These are phyloP conservation scores for Xerocomellus amylosporus DNA, from an alignment of 768 basidiomycete genomes.

Conservation along the genomic window DNA sequence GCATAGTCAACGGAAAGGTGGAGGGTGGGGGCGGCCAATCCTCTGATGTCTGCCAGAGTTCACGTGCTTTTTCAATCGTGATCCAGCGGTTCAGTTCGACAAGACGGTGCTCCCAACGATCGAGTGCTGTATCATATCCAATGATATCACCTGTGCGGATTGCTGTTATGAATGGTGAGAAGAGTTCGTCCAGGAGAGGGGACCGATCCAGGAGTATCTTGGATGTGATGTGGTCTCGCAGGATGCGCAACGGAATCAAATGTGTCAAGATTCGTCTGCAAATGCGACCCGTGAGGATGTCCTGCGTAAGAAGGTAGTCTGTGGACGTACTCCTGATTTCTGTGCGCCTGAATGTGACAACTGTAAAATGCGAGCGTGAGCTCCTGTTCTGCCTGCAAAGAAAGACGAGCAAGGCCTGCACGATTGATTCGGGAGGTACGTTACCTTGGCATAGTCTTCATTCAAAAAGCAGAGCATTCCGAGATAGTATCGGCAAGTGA, in stretches of 20 bases:
- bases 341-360: conserved; percentile 65
- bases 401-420: background rate
- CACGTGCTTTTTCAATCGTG: conserved; percentile 82
- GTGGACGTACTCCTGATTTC: conserved; percentile 78
- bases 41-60: conserved; percentile 81
- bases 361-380: conserved; percentile 83
- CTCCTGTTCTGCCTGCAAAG: conserved; percentile 74
- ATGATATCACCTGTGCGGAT: conserved; percentile 75
- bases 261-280: conserved; percentile 85
- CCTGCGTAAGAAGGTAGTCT: background rate
- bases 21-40: conserved; percentile 45
- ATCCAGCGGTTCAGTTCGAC: conserved; percentile 88
- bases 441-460: conserved; percentile 83
- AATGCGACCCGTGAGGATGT: background rate
- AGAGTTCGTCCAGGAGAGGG: conserved; percentile 69
- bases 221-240: conserved; percentile 85
- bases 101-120: conserved; percentile 64
- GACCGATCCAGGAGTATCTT: conserved; percentile 65
- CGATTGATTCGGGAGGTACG: conserved; percentile 3
- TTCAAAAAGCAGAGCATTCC: conserved; percentile 94
- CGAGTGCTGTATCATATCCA: conserved; percentile 78
- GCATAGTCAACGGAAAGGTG: background rate
- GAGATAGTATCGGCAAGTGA: conserved; percentile 91
- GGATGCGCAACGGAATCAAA: conserved; percentile 83
- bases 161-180: conserved; percentile 75